phyloP scores from a whole-genome alignment of 2,329 filamentous ascomycete species.

The Aspergillus jensenii region DNA sequence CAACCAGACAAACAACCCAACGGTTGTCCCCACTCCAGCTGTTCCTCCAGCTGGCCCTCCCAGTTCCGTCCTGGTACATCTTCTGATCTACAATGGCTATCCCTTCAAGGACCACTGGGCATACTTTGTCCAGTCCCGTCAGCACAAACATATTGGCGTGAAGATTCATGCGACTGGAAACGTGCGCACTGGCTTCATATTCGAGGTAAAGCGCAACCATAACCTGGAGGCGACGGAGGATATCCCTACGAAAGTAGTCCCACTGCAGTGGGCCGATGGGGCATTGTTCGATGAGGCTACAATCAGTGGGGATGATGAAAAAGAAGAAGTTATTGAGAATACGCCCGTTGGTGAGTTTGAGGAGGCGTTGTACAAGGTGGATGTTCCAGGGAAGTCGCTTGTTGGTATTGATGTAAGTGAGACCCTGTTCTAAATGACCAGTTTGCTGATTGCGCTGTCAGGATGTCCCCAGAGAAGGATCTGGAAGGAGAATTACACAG shows the following conservation, averaged over 20 bases:
- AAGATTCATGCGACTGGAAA: slow-evolving; percentile 33
- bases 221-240: slow-evolving; percentile 18
- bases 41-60: neutral
- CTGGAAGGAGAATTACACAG: neutral
- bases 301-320: slow-evolving; percentile 22
- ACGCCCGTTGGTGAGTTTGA: slow-evolving; percentile 30
- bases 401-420: slow-evolving; percentile 12
- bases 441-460: too few species aligned
- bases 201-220: slow-evolving; percentile 31
- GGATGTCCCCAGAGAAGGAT: too few species aligned
- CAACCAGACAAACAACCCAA: neutral
- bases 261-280: slow-evolving; percentile 32
- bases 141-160: slow-evolving; percentile 23
- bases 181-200: slow-evolving; percentile 31
- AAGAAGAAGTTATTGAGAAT: slow-evolving; percentile 16
- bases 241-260: slow-evolving; percentile 22
- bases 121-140: slow-evolving; percentile 27
- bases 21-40: neutral
- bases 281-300: slow-evolving; percentile 24
- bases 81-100: slow-evolving; percentile 32
- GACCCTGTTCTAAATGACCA: too few species aligned
- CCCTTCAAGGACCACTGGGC: slow-evolving; percentile 41
- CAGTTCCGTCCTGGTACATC: slow-evolving; percentile 26
- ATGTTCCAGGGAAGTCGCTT: slow-evolving; percentile 16
- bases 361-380: slow-evolving; percentile 13